These are phyloP conservation scores for Kodamaea plutei DNA, from an alignment of 1,139 yeast species.

Conservation along the genomic window DNA sequence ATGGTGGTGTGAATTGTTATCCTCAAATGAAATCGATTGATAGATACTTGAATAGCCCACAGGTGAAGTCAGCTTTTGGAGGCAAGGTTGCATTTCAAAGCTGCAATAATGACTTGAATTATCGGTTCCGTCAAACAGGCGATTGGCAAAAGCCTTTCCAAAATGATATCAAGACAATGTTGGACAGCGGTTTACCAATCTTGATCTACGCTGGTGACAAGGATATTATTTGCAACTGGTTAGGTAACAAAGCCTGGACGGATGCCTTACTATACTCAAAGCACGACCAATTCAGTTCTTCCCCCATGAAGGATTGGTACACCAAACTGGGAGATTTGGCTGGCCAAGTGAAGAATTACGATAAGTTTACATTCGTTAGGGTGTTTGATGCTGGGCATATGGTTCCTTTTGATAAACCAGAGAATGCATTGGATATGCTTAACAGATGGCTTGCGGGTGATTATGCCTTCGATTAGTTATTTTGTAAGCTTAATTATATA, in stretches of 20 bases:
- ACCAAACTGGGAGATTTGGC: conserved; percentile 42
- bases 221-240: conserved; percentile 39
- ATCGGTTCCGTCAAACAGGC: conserved; percentile 53
- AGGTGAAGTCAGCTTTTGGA: conserved; percentile 60
- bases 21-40: conserved; percentile 52
- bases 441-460: conserved; percentile 70
- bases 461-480: conserved; percentile 20
- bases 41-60: conserved; percentile 54
- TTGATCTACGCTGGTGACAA: conserved; percentile 40
- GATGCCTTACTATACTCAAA: conserved; percentile 26
- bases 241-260: conserved; percentile 36
- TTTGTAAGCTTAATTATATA: background rate
- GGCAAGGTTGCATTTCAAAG: conserved; percentile 52
- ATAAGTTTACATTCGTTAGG: conserved; percentile 57
- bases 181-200: conserved; percentile 45
- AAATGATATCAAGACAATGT: conserved; percentile 51
- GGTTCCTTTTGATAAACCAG: conserved; percentile 84
- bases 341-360: conserved; percentile 55
- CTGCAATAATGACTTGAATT: conserved; percentile 55
- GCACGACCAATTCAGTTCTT: conserved; percentile 22
- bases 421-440: conserved; percentile 67
- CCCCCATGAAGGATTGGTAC: conserved; percentile 40
- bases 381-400: conserved; percentile 68
- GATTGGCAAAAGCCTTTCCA: conserved; percentile 69
- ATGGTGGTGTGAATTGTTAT: conserved; percentile 52